A percentile compares a stretch with the other conserved stretches of the same genome.
phyloP scores from a whole-genome alignment of 495 filamentous ascomycete genomes.

The Rostrohypoxylon terebratum region DNA sequence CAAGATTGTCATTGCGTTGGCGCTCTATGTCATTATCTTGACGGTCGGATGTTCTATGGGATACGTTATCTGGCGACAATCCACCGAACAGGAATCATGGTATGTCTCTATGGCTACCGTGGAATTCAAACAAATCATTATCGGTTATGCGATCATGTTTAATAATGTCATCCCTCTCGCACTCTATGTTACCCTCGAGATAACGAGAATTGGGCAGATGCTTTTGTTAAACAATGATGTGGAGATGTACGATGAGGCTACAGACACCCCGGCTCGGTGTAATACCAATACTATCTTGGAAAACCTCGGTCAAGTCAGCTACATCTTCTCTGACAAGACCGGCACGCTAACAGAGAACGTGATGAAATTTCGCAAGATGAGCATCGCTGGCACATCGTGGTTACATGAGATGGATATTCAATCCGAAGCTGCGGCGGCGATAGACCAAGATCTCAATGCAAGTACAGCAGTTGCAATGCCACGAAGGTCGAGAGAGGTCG shows the following conservation, averaged over 20 bases:
- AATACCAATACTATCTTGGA: slow-evolving; percentile 94
- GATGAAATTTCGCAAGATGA: slow-evolving; percentile 93
- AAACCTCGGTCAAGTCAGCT: slow-evolving; percentile 89
- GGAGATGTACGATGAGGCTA: slow-evolving; percentile 89
- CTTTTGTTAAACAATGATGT: slow-evolving; percentile 76
- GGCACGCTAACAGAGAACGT: slow-evolving; percentile 92
- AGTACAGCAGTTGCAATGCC: slow-evolving; percentile 21
- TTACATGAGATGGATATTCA: slow-evolving; percentile 81
- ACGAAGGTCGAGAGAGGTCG: slow-evolving; percentile 39
- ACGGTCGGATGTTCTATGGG: slow-evolving; percentile 81
- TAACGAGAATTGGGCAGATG: slow-evolving; percentile 89
- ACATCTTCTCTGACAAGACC: slow-evolving; percentile 95
- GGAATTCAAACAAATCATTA: slow-evolving; percentile 79
- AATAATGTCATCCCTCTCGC: slow-evolving; percentile 93
- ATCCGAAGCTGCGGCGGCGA: slow-evolving; percentile 46
- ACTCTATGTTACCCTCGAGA: slow-evolving; percentile 89
- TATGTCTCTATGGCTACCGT: slow-evolving; percentile 78
- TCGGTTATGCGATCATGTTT: slow-evolving; percentile 89
- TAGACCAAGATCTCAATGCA: slow-evolving; percentile 8
- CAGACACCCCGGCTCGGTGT: slow-evolving; percentile 85
- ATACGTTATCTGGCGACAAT: slow-evolving; percentile 77
- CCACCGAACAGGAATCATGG: slow-evolving; percentile 74
- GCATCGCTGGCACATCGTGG: slow-evolving; percentile 86
- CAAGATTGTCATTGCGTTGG: slow-evolving; percentile 82
- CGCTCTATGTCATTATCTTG: slow-evolving; percentile 77